Percentiles rank a stretch among this genome's conserved stretches.
phyloP scores from a whole-genome alignment of 768 basidiomycete species.

The Atractiella rhizophila region DNA sequence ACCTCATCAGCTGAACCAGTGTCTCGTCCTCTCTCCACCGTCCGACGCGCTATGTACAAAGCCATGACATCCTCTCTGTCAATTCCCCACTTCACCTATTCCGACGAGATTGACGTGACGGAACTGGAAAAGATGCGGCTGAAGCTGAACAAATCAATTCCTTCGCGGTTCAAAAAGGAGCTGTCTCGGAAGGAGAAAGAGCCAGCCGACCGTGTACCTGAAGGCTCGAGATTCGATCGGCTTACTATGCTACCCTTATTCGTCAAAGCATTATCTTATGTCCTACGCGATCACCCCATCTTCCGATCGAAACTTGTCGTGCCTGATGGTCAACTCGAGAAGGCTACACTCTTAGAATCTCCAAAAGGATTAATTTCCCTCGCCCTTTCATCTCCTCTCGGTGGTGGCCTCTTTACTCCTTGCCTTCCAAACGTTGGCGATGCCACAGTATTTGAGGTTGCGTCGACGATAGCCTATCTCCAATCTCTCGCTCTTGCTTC shows the following conservation, averaged over 20 bases:
- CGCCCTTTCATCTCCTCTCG: constrained; percentile 48
- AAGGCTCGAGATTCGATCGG: constrained; percentile 21
- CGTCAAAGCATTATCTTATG: constrained; percentile 50
- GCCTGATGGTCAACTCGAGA: constrained; percentile 22
- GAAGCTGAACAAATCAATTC: constrained; percentile 4
- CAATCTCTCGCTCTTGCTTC: constrained; percentile 38
- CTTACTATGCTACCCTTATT: constrained; percentile 63
- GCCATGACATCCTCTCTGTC: constrained; percentile 54
- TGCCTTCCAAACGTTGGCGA: constrained; percentile 34
- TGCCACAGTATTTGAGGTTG: constrained; percentile 20
- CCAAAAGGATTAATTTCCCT: constrained; percentile 29
- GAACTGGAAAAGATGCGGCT: constrained; percentile 10
- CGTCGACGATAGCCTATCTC: constrained; percentile 38
- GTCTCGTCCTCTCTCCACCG: constrained; percentile 31
- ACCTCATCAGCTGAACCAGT: neutral
- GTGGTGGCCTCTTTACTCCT: constrained; percentile 48
- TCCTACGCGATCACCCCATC: constrained; percentile 64
- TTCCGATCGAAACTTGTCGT: constrained; percentile 41
- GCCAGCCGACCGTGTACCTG: neutral
- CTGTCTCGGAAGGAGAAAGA: neutral
- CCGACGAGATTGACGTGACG: constrained; percentile 14
- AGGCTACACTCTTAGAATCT: constrained; percentile 5
- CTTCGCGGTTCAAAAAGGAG: constrained; percentile 1
- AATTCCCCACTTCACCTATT: constrained; percentile 54
- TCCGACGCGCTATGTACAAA: constrained; percentile 65